Conservation (phyloP, 768 basidiomycete species). For the Phlegmacium glaucopus region DNA sequence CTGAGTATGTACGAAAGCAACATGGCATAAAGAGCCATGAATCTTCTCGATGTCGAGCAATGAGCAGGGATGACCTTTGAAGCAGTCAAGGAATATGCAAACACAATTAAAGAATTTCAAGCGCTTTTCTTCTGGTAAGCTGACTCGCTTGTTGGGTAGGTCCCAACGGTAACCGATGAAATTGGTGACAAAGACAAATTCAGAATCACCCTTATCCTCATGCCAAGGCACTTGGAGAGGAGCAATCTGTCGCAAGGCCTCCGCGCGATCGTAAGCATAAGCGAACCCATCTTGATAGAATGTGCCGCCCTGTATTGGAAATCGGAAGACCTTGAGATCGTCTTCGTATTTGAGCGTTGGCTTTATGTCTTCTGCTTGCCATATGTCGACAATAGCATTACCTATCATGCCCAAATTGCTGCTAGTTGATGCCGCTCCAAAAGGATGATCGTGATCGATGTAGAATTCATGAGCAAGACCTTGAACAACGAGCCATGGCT, state of each 20-base stretch:
- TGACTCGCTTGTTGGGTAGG: conserved; percentile 17
- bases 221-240: conserved; percentile 25
- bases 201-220: conserved; percentile 16
- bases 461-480: conserved; percentile 24
- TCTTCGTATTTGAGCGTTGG: conserved; percentile 20
- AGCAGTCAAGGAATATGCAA: conserved; percentile 5
- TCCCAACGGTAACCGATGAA: conserved; percentile 34
- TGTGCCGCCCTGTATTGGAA: conserved; percentile 9
- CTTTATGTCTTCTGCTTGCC: conserved; percentile 11
- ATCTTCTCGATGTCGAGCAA: conserved; percentile 19
- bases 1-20: conserved; percentile 22
- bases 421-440: conserved; percentile 21
- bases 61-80: conserved; percentile 1
- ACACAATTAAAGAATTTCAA: conserved; percentile 20
- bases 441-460: conserved; percentile 25
- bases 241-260: conserved; percentile 7
- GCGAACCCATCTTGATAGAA: neutral
- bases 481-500: too few relatives aligned
- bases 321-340: conserved; percentile 16
- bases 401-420: conserved; percentile 27
- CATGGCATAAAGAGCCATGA: conserved; percentile 29
- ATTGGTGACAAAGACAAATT: conserved; percentile 13
- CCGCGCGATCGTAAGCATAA: conserved; percentile 17
- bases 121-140: conserved; percentile 25
- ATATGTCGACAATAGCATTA: conserved; percentile 24